These are phyloP conservation scores for Ogataea polymorpha DNA, from an alignment of 805 yeast genomes.

Conservation along the genomic window DNA sequence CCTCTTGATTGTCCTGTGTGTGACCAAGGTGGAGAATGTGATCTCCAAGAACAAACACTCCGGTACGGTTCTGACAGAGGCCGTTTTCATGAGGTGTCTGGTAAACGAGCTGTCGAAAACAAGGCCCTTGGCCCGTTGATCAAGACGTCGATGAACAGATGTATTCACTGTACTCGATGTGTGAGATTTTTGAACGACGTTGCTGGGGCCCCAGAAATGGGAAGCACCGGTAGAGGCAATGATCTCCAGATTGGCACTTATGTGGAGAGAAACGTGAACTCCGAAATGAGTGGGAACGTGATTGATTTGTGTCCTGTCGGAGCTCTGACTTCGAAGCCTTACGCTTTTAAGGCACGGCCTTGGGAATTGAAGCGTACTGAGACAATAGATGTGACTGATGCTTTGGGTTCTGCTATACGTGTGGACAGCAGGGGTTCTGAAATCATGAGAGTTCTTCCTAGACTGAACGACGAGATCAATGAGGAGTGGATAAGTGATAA, in stretches of 20 bases:
- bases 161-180: conserved; percentile 91
- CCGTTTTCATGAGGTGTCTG: conserved; percentile 74
- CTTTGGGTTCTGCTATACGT: conserved; percentile 75
- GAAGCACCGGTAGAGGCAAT: conserved; percentile 86
- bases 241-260: conserved; percentile 91
- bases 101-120: conserved; percentile 88
- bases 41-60: conserved; percentile 80
- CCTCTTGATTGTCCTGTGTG: conserved; percentile 91
- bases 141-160: conserved; percentile 88
- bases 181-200: conserved; percentile 86
- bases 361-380: conserved; percentile 92
- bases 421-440: conserved; percentile 85
- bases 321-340: conserved; percentile 85
- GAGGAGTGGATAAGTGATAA: conserved; percentile 93
- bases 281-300: conserved; percentile 83
- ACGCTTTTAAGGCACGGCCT: conserved; percentile 89
- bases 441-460: conserved; percentile 83
- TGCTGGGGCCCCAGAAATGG: conserved; percentile 91
- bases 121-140: conserved; percentile 87
- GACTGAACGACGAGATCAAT: conserved; percentile 80
- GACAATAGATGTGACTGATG: conserved; percentile 81
- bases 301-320: conserved; percentile 91
- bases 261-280: conserved; percentile 77
- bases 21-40: conserved; percentile 95
- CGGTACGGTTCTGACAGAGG: conserved; percentile 87